Percentiles rank a stretch among this genome's conserved stretches.
phyloP scores from a whole-genome alignment of 345 rosid species.

The Gossypium sturtianum region DNA sequence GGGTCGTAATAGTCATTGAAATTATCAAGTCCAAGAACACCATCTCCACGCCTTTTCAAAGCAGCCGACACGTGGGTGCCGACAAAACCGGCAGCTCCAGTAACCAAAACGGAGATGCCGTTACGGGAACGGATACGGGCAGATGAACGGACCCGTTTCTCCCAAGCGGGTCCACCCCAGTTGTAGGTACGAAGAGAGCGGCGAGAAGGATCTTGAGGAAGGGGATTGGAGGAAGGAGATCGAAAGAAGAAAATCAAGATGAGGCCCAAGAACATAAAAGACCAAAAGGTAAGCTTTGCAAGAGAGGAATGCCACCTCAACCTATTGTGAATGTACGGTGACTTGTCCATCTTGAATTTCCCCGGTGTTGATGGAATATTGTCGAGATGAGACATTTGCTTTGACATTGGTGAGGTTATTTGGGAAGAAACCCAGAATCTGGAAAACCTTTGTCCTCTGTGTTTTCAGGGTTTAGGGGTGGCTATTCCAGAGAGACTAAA shows the following conservation, averaged over 20 bases:
- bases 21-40: constrained; percentile 79
- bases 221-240: constrained; percentile 52
- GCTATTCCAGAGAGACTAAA: neutral
- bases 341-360: constrained; percentile 95
- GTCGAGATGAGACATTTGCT: constrained; percentile 86
- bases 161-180: constrained; percentile 85
- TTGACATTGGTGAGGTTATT: constrained; percentile 17
- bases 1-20: constrained; percentile 93
- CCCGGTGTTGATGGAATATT: constrained; percentile 85
- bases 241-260: constrained; percentile 83
- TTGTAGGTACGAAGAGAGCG: constrained; percentile 70
- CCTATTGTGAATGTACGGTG: constrained; percentile 51
- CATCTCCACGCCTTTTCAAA: constrained; percentile 85
- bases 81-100: constrained; percentile 95
- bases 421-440: neutral
- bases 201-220: constrained; percentile 69
- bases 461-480: constrained; percentile 17
- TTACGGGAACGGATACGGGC: constrained; percentile 59
- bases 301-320: constrained; percentile 68
- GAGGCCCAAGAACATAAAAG: constrained; percentile 62
- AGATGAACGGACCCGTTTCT: constrained; percentile 59
- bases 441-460: neutral
- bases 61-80: constrained; percentile 89
- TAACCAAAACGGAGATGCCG: constrained; percentile 75
- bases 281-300: constrained; percentile 78